Base-by-base conservation (phyloP, 2,329 filamentous ascomycete species). In the Cordyceps pruinosa region DNA sequence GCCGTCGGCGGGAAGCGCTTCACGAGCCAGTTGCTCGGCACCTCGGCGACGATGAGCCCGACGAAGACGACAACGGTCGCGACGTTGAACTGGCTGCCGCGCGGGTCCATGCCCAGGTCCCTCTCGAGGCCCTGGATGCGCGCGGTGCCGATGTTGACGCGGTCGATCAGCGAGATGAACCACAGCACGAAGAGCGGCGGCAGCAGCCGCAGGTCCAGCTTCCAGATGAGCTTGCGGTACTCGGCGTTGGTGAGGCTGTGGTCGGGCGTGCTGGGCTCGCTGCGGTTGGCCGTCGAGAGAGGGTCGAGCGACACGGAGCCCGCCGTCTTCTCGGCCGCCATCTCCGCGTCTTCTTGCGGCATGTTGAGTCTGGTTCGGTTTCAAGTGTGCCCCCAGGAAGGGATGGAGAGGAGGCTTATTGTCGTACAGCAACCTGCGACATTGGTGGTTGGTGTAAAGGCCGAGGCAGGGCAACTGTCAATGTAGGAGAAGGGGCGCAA, bases 41-140 rank as follows among this genome's bases (percentile, higher is more conserved):
- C 64, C 58, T 73, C 68, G 45, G 64, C 63, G 67, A 81, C 2
- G 4, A 17, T 3, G 10, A 62, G 15, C 58, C 59, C 37, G 32
- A n/a, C 26, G 25, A 55, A 49, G 34, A 28, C 25, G 35, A 47
- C 7, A 32, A 57, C 5, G 48, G 49, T 32, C 30, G 70, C 64
- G 48, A 81, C 78, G 57, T 83, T 82, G 37, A 83, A 73, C 59
- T 84, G 68, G 60, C 80, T 82, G 5, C 73, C 70, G 44, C 75
- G 42, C 34, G 56, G 48, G 34, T 58, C 73, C 56, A 83, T 70
- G 1, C 69, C 66, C 0, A 82, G 66, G 45, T 81, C 78, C 59
- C 80, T 75, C 60, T 80, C 73, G 72, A 71, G 66, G 17, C 68
- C 68, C 15, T 66, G 62, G 2, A 66, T 65, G 6, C 64, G 64